Conservation (phyloP, 1,284 basidiomycete species). For the Afroboletus lepidellus region DNA sequence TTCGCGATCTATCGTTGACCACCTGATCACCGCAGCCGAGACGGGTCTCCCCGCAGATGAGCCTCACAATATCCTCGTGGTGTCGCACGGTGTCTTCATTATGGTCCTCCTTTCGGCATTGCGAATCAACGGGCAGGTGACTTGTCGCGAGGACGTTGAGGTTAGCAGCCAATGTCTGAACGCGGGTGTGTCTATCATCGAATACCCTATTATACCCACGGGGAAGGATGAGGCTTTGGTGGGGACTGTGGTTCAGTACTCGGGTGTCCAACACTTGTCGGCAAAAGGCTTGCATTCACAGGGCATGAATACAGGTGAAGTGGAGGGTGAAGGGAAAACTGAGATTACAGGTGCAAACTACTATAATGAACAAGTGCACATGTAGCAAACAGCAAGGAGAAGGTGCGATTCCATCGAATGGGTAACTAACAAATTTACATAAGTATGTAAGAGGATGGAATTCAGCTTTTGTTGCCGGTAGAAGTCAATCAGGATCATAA, state of each 20-base stretch:
- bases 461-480: no score
- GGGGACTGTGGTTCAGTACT: constrained; percentile 51
- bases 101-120: constrained; percentile 48
- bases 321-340: constrained; percentile 17
- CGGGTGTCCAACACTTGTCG: constrained; percentile 53
- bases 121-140: constrained; percentile 40
- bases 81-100: constrained; percentile 68
- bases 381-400: no score
- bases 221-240: constrained; percentile 28
- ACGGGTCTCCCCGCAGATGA: constrained; percentile 12
- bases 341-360: no score
- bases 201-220: constrained; percentile 36
- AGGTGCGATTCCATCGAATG: no score
- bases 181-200: constrained; percentile 59
- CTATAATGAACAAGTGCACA: no score
- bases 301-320: constrained; percentile 52
- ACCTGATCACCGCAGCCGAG: constrained; percentile 31
- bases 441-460: no score
- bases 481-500: no score
- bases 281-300: constrained; percentile 29
- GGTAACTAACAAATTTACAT: no score
- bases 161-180: constrained; percentile 49
- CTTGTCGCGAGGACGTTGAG: constrained; percentile 40
- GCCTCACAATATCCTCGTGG: constrained; percentile 47
- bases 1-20: constrained; percentile 44